These are phyloP conservation scores for Pythium chondricola DNA, from an alignment of 352 stramenopile species.

Conservation along the genomic window DNA sequence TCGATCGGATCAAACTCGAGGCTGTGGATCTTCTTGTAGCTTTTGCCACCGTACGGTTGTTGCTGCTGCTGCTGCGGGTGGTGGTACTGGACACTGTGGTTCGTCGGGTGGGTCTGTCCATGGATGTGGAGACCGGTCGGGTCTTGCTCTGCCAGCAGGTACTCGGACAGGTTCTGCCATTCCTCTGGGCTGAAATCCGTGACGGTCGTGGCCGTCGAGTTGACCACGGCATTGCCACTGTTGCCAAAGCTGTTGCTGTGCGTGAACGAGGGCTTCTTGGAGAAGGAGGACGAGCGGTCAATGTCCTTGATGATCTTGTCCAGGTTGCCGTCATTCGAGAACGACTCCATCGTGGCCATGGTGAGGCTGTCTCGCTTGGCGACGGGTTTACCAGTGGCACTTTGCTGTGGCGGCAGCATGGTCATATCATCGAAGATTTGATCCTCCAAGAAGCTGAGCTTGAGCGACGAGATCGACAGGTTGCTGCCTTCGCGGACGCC, in stretches of 20 bases:
- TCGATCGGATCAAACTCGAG: constrained; percentile 64
- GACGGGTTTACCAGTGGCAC: constrained; percentile 12
- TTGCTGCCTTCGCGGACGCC: constrained; percentile 47
- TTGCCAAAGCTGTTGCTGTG: constrained; percentile 25
- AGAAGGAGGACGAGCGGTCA: constrained; percentile 44
- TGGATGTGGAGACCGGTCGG: neutral
- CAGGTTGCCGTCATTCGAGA: constrained; percentile 66
- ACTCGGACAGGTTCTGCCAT: constrained; percentile 67
- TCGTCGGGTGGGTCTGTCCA: constrained; percentile 7
- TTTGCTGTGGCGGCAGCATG: constrained; percentile 29
- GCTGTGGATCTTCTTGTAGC: constrained; percentile 72
- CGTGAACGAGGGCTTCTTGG: constrained; percentile 33
- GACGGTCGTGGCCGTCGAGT: constrained; percentile 31
- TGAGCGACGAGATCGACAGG: constrained; percentile 61
- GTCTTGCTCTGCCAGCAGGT: constrained; percentile 60
- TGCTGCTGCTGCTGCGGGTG: neutral
- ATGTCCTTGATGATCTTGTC: constrained; percentile 78
- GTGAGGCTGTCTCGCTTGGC: constrained; percentile 70
- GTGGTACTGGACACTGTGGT: constrained; percentile 8
- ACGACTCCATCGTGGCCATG: constrained; percentile 63
- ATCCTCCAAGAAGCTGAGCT: constrained; percentile 68
- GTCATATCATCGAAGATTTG: constrained; percentile 57
- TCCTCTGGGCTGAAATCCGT: constrained; percentile 68
- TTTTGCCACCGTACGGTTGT: constrained; percentile 14
- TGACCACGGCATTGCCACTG: constrained; percentile 18